Base-by-base conservation (phyloP, 2,329 filamentous ascomycete genomes). In the Seiridium unicorne region DNA sequence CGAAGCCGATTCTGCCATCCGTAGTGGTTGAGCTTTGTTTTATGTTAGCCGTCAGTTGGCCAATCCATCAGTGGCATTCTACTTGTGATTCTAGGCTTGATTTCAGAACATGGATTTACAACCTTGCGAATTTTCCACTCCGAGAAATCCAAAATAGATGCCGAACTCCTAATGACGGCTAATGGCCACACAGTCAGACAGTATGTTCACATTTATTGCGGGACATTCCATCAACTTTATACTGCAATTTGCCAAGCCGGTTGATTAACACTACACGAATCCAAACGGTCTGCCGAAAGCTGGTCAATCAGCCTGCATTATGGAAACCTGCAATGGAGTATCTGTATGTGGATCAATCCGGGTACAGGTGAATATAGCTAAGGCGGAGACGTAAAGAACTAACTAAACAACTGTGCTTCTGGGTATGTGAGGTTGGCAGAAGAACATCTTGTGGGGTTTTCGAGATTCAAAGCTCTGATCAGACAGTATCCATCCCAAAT, bases 231-330 rank as follows among this genome's bases (percentile, higher is more conserved):
- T 7, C n/a, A 18, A 18, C 9, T 55, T 2, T 55, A 55, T 55
- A 44, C 7, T 7, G 31, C 13, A 44, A 44, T 42, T 55, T 18
- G 53, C 58, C 58, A 60, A 60, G 58, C 44, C 58, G 58, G 58
- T 26, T 56, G 44, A 51, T 60, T 40, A 36, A 36, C 34, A 48
- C 44, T 42, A 10, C 18, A 10, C 11, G 11, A 44, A 8, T 44
- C 11, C 8, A 11, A 31, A 31, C 53, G 49, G 49, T 26, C 38
- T 44, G 51, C 36, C 40, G n/a, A 35, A 49, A 6, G 11, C 7
- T 36, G 36, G 48, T 35, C 42, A 44, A 40, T 56, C 38, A 49
- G 26, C 44, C 31, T 36, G 26, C 34, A n/a, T 40, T 7, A 5
- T 35, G 6, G 9, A 26, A 42, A 31, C 35, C 18, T 26, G 18